Evolutionary conservation across 495 filamentous ascomycete species (phyloP), one percentile per base, ranked within the genome.

Genomic region (Tuber microsphaerosporum): DNA sequence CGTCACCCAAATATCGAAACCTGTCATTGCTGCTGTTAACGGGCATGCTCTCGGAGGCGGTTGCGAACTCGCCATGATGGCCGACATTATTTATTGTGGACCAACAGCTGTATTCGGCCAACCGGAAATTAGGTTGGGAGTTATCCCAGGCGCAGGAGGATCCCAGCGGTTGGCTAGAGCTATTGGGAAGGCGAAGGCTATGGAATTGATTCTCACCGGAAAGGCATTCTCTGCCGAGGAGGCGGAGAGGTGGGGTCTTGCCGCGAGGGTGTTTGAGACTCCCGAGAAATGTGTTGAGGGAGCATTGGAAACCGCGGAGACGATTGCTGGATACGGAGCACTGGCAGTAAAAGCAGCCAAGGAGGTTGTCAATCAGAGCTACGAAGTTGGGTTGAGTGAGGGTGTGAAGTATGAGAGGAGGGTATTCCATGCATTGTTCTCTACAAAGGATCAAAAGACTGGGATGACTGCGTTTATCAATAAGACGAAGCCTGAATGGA

Each of bases 1-100:
- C 22, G 91, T 92, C 56, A 93, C 89, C 71, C 80, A 86, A 48
- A 88, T 97, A 85, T 93, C 94, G 83, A 97, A 94, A 77, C 96
- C 95, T 75, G 89, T 99, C 77, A 92, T 99, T 79, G 92, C 92
- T 44, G 95, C 95, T 56, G 94, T 99, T 4, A 93, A 95, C 22
- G 95, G 95, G 42, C 93, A 97, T 83, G 95, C 95, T 34, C 89
- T 97, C 22, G 95, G 95, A 61, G 95, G 95, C 19, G 95, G 95
- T 42, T 99, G 95, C 84, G 95, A 99, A 86, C 89, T 99, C 16
- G 95, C 95, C n/a, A 89, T 99, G 84, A 99, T 97, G 94, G 90
- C 90, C 80, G 95, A 99, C 84, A 91, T 99, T 80, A 83, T 99
- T 71, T 97, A 97, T 88, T 95, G 92, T 86, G 92, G 92, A 14